Evolutionary conservation across 2,329 filamentous ascomycete species (phyloP), one percentile per base, ranked within the genome.

Genomic region (Didymella segeticola): DNA sequence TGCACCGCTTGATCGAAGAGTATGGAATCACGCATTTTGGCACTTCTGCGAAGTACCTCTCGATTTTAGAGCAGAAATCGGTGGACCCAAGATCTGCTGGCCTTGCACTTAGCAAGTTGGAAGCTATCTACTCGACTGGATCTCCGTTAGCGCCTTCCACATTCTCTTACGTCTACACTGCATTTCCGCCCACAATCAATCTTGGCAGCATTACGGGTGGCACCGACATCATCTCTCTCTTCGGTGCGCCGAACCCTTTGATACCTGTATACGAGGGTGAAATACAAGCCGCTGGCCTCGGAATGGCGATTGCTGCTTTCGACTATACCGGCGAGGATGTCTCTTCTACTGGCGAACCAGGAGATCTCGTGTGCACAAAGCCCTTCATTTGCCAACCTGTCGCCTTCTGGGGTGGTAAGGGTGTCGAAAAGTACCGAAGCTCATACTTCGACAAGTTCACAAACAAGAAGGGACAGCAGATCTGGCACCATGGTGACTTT

Each of bases 401-500:
- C 25, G 89, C 87, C 56, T 99, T 98, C 78, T 98, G 91, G 82
- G 91, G 91, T 2, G 68, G 81, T 4, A 81, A 81, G 1, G 90
- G 90, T 27, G 83, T 87, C 31, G 81, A 79, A n/a, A 92, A 92
- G 73, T 98, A 98, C 76, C 81, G 82, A 41, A 83, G 85, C 25
- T 90, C 88, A 51, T 99, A 99, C 75, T 99, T 99, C 67, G 90
- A 95, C 57, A 85, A 87, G 6, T 98, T 96, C 71, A 78, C 82
- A 0, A 78, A 80, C 1, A 54, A 58, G 6, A 51, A 62, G 4
- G 59, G 59, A 1, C 56, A 70, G n/a, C 70, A 78, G 1, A 82
- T 91, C 12, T 98, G 95, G 95, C 92, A 96, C 70, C 93, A 99
- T 69, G 93, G 93, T 25, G 95, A 99, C 75, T 98, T 97, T 70